Evolutionary conservation across 169 alveolate species (phyloP), one percentile per base, ranked within the genome.

Genomic region (Toxoplasma gondii): DNA sequence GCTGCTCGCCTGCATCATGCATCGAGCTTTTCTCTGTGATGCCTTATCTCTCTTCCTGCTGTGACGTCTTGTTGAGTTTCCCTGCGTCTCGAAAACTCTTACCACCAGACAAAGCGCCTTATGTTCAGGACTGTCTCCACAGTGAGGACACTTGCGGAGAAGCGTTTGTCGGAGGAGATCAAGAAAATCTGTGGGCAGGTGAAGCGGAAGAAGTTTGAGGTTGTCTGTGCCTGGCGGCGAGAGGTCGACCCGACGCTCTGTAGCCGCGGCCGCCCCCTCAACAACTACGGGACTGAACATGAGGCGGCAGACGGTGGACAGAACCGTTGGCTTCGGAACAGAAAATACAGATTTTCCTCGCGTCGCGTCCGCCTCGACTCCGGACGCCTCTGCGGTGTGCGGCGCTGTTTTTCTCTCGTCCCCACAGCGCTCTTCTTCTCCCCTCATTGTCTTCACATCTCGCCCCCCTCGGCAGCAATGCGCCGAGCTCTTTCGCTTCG

Each of bases 151-250:
- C 41, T 43, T 82, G 67, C 90, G 90, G 38, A 82, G 67, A 5
- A 82, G 90, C 54, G 90, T 82, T 82, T 41, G 64, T 1, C 90
- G 90, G n/a, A 82, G 64, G 12, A 82, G 90, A 41, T 82, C 90
- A 24, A 82, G 64, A 27, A 41, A 82, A 31, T 82, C 69, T 9
- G 1, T 24, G 9, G 90, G 90, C 34, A 82, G 67, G 36, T 38
- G 67, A 41, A 82, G 90, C 2, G n/a, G 90, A 24, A 82, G 67
- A 12, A 44, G 90, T 49, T 82, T 34, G 24, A 82, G 31, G 10
- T 82, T 31, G 39, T 82, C 90, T 2, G 90, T 82, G 7, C 67
- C n/a, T 31, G 90, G 90, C n/a, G 90, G 90, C 12, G 36, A 12
- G 69, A 82, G n/a, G 19, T 82, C 90, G 43, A 82, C 67, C 27